Evolutionary conservation across 2,329 filamentous ascomycete species (phyloP), one percentile per base, ranked within the genome.

Genomic region (Cladosporium sp.): DNA sequence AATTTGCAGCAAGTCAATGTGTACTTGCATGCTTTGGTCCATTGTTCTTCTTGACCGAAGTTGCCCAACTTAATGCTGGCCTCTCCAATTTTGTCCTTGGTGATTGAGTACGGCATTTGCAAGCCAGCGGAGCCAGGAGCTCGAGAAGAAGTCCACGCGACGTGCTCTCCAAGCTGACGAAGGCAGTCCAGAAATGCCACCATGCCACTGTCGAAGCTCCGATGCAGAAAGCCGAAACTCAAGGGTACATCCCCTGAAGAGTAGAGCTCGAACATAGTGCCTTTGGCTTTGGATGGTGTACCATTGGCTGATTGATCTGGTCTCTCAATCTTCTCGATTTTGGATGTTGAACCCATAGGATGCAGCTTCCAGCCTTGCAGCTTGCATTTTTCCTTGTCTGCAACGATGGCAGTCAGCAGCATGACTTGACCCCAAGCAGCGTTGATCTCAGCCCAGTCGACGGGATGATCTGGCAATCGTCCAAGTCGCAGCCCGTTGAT

Each of bases 361-460:
- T 86, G 80, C 15, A 95, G 80, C 53, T 90, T 88, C 70, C 95
- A 97, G 29, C 88, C 88, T 56, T 88, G 82, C 63, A 97, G 96
- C 53, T 84, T 85, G 70, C 87, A 96, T 42, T 80, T 81, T 12
- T 99, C 79, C 70, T 92, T 91, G 57, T 96, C 90, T 41, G 91
- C 89, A 15, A 99, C 89, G 0, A 92, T 97, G 27, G 89, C 86
- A 43, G 99, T 80, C 2, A 99, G 78, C 18, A 99, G 75, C n/a
- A 95, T 80, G 3, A 93, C 90, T 64, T 97, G 92, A 4, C 93
- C 93, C 91, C 92, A 96, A n/a, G 93, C 93, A 1, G 93, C 93
- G 65, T 99, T 99, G 66, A 99, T 97, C 71, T 99, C 93, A n/a
- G 90, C 82, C 93, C 93, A 99, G 67, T 96, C 93, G 19, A 99